phyloP scores from a whole-genome alignment of 345 rosid species.

The Gossypium ekmanianum region DNA sequence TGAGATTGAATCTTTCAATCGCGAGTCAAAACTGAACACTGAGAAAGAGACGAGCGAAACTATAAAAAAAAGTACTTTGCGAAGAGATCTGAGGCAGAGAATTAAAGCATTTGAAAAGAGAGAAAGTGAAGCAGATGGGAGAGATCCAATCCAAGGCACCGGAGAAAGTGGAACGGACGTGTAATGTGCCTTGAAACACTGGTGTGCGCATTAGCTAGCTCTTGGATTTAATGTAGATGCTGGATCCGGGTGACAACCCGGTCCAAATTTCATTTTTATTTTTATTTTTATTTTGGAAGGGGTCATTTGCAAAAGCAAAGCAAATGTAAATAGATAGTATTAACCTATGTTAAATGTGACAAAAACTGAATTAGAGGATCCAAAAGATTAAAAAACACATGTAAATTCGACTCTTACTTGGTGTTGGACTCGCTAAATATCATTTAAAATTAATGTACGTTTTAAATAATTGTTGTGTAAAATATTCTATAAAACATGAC shows the following conservation, averaged over 20 bases:
- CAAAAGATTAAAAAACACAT: no score
- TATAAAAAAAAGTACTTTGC: neutral
- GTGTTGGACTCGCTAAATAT: no score
- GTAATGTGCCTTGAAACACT: slow-evolving; percentile 6
- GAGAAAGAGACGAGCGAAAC: slow-evolving; percentile 3
- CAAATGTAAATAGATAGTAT: no score
- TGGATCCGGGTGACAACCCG: neutral
- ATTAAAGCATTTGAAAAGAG: neutral
- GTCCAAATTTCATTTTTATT: neutral
- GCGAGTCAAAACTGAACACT: slow-evolving; percentile 13
- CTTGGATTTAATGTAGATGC: neutral
- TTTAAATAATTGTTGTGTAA: no score
- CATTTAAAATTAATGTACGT: no score
- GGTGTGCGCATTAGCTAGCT: neutral
- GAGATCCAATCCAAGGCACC: slow-evolving; percentile 25
- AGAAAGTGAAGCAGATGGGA: neutral
- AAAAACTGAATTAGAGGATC: no score
- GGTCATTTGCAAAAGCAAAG: no score
- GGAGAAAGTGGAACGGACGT: slow-evolving; percentile 8
- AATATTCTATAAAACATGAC: no score
- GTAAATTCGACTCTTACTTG: no score
- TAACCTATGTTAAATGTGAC: no score
- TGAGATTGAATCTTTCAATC: slow-evolving; percentile 18
- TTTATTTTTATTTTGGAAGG: no score
- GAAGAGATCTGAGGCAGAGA: slow-evolving; percentile 44